Base-by-base conservation (phyloP, 768 basidiomycete genomes). In the Trametes elegans region DNA sequence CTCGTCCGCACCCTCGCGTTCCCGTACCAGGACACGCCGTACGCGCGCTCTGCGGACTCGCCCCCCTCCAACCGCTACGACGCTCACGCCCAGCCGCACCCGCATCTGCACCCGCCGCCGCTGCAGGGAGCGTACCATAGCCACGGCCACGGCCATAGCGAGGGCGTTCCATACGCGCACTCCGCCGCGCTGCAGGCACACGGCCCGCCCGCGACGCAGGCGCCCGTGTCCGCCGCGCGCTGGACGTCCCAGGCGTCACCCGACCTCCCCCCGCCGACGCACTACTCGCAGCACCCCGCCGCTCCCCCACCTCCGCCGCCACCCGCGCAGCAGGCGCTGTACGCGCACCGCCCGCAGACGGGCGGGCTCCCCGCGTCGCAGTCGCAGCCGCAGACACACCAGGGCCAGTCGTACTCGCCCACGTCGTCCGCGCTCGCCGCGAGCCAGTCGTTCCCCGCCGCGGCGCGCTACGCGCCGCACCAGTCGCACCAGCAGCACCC, bases 1-100 rank as follows among this genome's bases (percentile, higher is more conserved):
- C 76, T 81, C 21, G 88, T 90, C 36, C 79, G 85, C 55, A 87
- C 87, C 57, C 79, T 91, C 19, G 87, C 88, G 24, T 90, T 90
- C 70, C 88, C 88, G n/a, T 89, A 86, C 66, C 86, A 87, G 61
- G 86, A 84, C 69, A 82, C 80, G 48, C 83, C 70, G 76, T 70
- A 77, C 76, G 70, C 58, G 82, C 82, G 24, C 80, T 81, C 27
- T 72, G 74, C 64, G 70, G 61, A 57, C 46, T 84, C 84, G 7
- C 84, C 84, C 13, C 47, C 61, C 26, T 53, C 58, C 51, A 50
- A 61, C 46, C 54, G 46, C 11, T 62, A 59, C 23, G 51, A 56
- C 39, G 23, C 48, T 7, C 32, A 46, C 18, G 36, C 23, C 34
- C 41, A 39, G 35, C 14, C 23, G n/a, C n/a, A n/a, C n/a, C n/a